These are phyloP conservation scores for Diaporthe citri DNA, from an alignment of 2,329 filamentous ascomycete genomes.

Conservation along the genomic window DNA sequence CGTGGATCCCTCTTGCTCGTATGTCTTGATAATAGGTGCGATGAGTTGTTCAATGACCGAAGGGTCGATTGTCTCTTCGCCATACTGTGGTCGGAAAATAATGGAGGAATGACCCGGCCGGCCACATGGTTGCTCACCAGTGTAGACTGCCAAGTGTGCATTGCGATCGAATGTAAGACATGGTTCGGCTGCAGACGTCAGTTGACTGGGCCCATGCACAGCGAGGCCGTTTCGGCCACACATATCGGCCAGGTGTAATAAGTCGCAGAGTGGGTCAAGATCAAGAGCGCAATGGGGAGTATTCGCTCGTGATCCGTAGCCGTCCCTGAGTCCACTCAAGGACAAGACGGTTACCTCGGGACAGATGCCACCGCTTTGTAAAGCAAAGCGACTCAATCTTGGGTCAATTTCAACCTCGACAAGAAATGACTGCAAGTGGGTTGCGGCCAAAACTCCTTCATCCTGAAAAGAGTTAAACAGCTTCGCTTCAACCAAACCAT, in stretches of 20 bases:
- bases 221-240: slow-evolving; percentile 12
- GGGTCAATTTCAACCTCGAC: not conserved
- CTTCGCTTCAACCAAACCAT: slow-evolving; percentile 6
- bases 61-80: slow-evolving; percentile 27
- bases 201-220: slow-evolving; percentile 20
- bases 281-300: not conserved
- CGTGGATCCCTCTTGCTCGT: slow-evolving; percentile 15
- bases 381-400: slow-evolving; percentile 4
- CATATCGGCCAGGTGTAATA: not conserved
- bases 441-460: not conserved
- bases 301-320: not conserved
- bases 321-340: not conserved
- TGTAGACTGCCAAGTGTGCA: slow-evolving; percentile 29
- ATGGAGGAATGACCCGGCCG: slow-evolving; percentile 1
- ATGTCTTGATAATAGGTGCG: slow-evolving; percentile 1
- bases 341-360: not conserved
- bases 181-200: slow-evolving; percentile 19
- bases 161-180: slow-evolving; percentile 31
- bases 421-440: slow-evolving; percentile 8
- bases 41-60: slow-evolving; percentile 27
- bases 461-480: not conserved
- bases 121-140: slow-evolving; percentile 28
- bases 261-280: not conserved
- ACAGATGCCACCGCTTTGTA: slow-evolving; percentile 13
- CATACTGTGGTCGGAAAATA: slow-evolving; percentile 28